phyloP scores from a whole-genome alignment of 2,329 filamentous ascomycete genomes.

The Aspergillus texensis region DNA sequence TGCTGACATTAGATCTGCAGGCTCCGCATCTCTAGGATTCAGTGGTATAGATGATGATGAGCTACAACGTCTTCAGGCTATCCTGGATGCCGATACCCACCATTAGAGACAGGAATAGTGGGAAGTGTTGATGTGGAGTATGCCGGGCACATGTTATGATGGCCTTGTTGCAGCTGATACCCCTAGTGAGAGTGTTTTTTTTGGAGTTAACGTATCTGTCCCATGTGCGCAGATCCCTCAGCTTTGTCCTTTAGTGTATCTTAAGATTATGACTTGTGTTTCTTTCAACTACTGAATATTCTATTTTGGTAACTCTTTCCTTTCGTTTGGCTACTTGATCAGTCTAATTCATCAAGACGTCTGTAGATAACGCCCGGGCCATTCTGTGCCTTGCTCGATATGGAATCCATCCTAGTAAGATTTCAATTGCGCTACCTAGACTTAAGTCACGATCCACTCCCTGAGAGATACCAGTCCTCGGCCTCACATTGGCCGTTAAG shows the following conservation, averaged over 20 bases:
- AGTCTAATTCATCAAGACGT: background rate
- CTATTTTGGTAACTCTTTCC: background rate
- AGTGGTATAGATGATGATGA: background rate
- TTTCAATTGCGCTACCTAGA: background rate
- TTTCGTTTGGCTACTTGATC: background rate
- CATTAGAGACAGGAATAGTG: background rate
- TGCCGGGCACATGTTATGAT: background rate
- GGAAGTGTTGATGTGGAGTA: background rate
- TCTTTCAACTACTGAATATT: background rate
- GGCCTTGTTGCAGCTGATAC: background rate
- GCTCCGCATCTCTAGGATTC: background rate
- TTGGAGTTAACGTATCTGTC: background rate
- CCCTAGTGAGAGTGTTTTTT: background rate
- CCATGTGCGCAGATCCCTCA: background rate
- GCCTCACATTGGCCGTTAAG: background rate
- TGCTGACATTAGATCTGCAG: background rate
- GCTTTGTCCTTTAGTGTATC: background rate
- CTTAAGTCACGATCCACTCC: background rate
- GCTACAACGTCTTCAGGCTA: background rate
- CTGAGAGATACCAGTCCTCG: background rate
- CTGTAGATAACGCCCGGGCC: too few relatives aligned
- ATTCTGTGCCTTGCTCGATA: too few relatives aligned
- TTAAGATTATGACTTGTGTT: background rate
- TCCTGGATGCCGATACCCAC: background rate
- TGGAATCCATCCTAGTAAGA: background rate